Conservation (phyloP, 2,329 filamentous ascomycete genomes). For the Parastagonospora nodorum region DNA sequence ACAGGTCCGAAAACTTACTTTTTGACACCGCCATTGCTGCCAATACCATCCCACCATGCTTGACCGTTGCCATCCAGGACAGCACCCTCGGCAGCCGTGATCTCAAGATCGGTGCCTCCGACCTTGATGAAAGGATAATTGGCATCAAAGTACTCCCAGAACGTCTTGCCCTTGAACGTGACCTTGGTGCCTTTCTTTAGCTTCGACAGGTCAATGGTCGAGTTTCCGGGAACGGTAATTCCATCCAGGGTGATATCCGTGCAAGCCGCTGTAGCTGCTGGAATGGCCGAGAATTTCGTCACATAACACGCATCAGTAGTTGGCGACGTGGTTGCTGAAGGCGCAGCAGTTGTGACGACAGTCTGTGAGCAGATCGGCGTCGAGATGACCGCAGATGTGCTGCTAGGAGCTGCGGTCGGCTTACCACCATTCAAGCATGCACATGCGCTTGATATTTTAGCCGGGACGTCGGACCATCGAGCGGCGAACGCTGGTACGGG, state of each 20-base stretch:
- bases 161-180: constrained; percentile 38
- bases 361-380: not conserved
- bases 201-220: constrained; percentile 48
- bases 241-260: constrained; percentile 49
- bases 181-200: constrained; percentile 50
- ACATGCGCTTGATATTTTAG: too few relatives aligned
- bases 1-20: constrained; percentile 25
- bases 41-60: constrained; percentile 39
- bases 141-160: constrained; percentile 40
- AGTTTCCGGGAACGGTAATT: constrained; percentile 45
- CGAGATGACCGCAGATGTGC: not conserved
- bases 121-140: constrained; percentile 41
- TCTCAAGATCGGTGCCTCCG: constrained; percentile 47
- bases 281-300: constrained; percentile 22
- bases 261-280: constrained; percentile 47
- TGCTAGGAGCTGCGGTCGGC: too few relatives aligned
- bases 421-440: too few relatives aligned
- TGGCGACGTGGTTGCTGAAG: constrained; percentile 1
- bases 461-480: too few relatives aligned
- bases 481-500: too few relatives aligned
- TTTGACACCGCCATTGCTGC: constrained; percentile 52
- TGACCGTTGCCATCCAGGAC: constrained; percentile 28
- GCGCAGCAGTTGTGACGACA: not conserved
- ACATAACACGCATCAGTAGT: constrained; percentile 20
- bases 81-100: constrained; percentile 48